These are phyloP conservation scores for Russula lepida DNA, from an alignment of 768 basidiomycete genomes.

Conservation along the genomic window DNA sequence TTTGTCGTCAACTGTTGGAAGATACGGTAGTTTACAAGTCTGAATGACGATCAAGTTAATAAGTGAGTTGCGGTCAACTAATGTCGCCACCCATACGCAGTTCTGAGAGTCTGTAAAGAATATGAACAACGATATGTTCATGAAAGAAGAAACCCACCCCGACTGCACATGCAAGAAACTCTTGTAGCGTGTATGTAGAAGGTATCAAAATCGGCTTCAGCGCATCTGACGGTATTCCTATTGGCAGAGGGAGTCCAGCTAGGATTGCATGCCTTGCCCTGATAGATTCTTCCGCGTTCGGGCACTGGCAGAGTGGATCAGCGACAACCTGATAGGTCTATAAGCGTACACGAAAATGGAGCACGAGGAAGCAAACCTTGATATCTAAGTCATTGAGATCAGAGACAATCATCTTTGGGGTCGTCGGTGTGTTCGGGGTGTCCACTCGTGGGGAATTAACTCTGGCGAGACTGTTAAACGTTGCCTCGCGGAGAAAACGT, in stretches of 20 bases:
- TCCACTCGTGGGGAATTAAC: constrained; percentile 7
- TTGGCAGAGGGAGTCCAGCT: constrained; percentile 53
- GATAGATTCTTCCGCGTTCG: constrained; percentile 29
- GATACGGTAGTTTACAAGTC: constrained; percentile 58
- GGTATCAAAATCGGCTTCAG: constrained; percentile 65
- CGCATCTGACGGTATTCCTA: constrained; percentile 53
- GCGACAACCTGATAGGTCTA: neutral
- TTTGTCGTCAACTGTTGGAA: constrained; percentile 58
- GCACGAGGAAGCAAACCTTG: neutral
- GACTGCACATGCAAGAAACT: constrained; percentile 52
- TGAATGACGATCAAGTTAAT: constrained; percentile 24
- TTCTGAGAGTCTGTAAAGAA: constrained; percentile 41
- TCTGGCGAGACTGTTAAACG: constrained; percentile 14
- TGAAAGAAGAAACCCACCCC: constrained; percentile 37
- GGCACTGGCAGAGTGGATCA: neutral
- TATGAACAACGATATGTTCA: neutral
- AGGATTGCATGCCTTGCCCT: constrained; percentile 49
- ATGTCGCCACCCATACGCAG: constrained; percentile 36
- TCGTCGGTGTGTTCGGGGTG: neutral
- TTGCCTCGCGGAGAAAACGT: constrained; percentile 21
- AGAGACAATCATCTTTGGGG: constrained; percentile 12
- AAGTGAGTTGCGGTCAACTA: neutral
- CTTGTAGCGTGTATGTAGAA: constrained; percentile 53
- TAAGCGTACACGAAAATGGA: neutral
- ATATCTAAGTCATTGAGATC: constrained; percentile 19